Evolutionary conservation across 2,329 filamentous ascomycete genomes (phyloP), one percentile per base, ranked within the genome.

Genomic region (Cladosporium austrohemisphaericum): DNA sequence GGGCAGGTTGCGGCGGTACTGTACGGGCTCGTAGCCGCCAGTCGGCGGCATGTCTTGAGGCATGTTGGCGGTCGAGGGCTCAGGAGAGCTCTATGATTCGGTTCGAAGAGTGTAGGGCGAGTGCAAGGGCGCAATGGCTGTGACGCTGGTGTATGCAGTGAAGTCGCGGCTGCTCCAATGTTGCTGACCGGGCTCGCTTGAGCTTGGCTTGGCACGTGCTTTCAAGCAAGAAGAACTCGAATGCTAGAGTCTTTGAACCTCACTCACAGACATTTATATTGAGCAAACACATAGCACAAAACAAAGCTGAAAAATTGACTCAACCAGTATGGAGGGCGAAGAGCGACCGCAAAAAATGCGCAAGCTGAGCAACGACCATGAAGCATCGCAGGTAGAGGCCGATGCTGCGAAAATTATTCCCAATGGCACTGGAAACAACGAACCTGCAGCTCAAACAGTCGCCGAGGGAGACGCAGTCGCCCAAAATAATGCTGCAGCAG

Each of bases 1-100:
- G 57, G 93, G 93, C 55, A 98, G 77, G 75, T 97, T 97, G 72
- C 93, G 86, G 83, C 95, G 95, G 79, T 96, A 98, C 76, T 98
- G 93, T 59, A 98, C 86, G 71, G 92, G 85, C 71, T 84, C 86
- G 74, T 98, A 98, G 79, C 93, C 93, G 77, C 92, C 93, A 67
- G 74, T 71, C 63, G 93, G 93, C 76, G 93, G 93, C 83, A 98
- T 88, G 79, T 98, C 93, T 80, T 97, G 91, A 77, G 87, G 84
- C 92, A 97, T 96, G 77, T 70, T 50, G 49, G 51, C 57, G 55
- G 47, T 53, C 25, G 19, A 33, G 44, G 38, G 44, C 44, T 47
- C 44, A 23, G 48, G 54, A 54, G 54, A 47, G 44, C 44, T 37
- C 33, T 38, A 7, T 18, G n/a, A 11, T 16, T 28, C 11, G 10